Evolutionary conservation across 2,329 filamentous ascomycete species (phyloP).

Genomic region (Fusarium globosum): DNA sequence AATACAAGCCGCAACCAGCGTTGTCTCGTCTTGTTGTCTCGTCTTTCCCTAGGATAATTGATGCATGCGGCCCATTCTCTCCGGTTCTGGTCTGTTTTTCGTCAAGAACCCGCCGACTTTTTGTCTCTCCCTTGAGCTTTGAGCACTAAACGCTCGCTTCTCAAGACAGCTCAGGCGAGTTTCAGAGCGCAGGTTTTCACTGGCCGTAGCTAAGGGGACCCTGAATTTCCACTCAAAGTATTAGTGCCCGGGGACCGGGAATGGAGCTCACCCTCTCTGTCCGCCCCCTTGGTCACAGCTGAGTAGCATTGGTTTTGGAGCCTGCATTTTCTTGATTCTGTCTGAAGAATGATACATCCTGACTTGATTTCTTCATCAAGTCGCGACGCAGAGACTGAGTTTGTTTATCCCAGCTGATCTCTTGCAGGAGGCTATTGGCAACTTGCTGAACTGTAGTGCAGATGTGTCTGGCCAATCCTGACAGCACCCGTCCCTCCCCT

Average conservation of each 20-base stretch:
- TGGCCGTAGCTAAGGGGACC: slow-evolving; percentile 11
- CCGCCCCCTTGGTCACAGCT: slow-evolving; percentile 4
- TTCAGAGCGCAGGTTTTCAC: slow-evolving; percentile 19
- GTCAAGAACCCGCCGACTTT: not conserved
- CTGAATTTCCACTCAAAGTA: slow-evolving; percentile 12
- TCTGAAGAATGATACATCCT: not conserved
- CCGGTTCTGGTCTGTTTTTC: not conserved
- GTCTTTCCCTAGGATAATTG: not conserved
- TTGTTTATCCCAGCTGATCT: slow-evolving; percentile 9
- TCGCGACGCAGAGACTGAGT: not conserved
- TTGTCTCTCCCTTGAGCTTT: slow-evolving; percentile 7
- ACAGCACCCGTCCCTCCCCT: slow-evolving; percentile 33
- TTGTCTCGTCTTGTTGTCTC: not conserved
- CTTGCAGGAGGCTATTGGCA: slow-evolving; percentile 19
- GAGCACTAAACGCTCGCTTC: slow-evolving; percentile 6
- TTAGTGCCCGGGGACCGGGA: not conserved
- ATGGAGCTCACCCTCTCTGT: not conserved
- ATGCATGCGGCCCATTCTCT: slow-evolving; percentile 3
- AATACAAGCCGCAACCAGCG: not conserved
- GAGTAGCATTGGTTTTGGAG: slow-evolving; percentile 4
- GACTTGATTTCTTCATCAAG: slow-evolving; percentile 1
- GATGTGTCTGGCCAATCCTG: slow-evolving; percentile 32
- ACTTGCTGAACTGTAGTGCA: slow-evolving; percentile 12
- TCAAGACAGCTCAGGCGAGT: slow-evolving; percentile 24
- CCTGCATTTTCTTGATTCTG: not conserved